A percentile compares a stretch with the other conserved stretches of the same genome.
These are phyloP conservation scores for Tuber borchii DNA, from an alignment of 495 filamentous ascomycete genomes.

Conservation along the genomic window DNA sequence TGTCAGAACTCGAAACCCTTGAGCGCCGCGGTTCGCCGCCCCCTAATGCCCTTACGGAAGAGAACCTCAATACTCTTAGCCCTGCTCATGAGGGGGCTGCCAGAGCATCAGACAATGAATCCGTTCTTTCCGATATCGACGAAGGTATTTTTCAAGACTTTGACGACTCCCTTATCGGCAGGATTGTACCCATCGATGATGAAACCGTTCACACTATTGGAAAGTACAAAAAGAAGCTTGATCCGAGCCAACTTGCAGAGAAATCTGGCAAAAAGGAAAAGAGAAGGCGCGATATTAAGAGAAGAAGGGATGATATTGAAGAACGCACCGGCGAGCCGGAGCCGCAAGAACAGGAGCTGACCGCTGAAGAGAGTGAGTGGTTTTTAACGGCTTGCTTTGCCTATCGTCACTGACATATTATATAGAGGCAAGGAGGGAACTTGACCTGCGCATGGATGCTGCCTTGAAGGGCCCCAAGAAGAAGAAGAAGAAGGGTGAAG, in stretches of 20 bases:
- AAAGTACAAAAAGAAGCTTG: conserved; percentile 73
- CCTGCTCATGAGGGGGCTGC: conserved; percentile 41
- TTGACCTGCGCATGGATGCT: conserved; percentile 80
- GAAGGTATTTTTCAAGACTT: conserved; percentile 91
- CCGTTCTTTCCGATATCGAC: conserved; percentile 89
- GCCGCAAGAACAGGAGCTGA: conserved; percentile 44
- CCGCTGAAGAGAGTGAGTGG: conserved; percentile 48
- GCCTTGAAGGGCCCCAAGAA: conserved; percentile 75
- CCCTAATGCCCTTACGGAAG: conserved; percentile 29
- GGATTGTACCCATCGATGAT: conserved; percentile 75
- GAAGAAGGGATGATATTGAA: conserved; percentile 50
- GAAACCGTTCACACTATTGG: conserved; percentile 68
- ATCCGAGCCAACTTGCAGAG: conserved; percentile 54
- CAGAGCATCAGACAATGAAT: conserved; percentile 64
- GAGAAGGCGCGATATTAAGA: conserved; percentile 63
- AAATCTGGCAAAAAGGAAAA: conserved; percentile 65
- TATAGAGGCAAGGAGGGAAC: conserved; percentile 50
- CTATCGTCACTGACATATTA: conserved; percentile 5
- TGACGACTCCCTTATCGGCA: conserved; percentile 60
- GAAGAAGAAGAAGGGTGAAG: conserved; percentile 76
- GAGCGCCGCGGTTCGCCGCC: conserved; percentile 31
- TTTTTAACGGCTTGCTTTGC: conserved; percentile 4
- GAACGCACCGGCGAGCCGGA: conserved; percentile 48
- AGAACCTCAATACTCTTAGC: conserved; percentile 42
- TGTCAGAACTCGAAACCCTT: conserved; percentile 47